Evolutionary conservation across 2,329 filamentous ascomycete genomes (phyloP).

Genomic region (Lasiodiplodia citricola): DNA sequence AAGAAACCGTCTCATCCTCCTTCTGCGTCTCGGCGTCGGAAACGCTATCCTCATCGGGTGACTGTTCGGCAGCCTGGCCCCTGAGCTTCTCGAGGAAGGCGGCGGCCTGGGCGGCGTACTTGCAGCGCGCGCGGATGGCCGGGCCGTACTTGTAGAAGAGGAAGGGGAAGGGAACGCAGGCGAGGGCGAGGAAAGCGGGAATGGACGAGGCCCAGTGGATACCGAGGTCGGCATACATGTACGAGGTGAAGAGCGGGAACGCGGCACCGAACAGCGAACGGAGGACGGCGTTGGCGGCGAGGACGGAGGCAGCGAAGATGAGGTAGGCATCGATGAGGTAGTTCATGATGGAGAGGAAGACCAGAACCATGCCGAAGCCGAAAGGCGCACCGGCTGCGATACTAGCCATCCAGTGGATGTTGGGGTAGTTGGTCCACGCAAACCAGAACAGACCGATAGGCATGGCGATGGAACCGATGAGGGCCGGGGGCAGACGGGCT

Average conservation of each 20-base stretch:
- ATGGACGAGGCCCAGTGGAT: constrained; percentile 30
- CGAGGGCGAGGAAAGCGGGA: constrained; percentile 30
- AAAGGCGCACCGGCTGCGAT: constrained; percentile 56
- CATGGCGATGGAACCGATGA: constrained; percentile 49
- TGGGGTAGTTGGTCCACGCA: constrained; percentile 65
- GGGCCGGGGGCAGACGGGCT: constrained; percentile 27
- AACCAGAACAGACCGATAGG: constrained; percentile 72
- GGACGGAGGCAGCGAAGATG: constrained; percentile 44
- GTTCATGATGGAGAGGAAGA: constrained; percentile 58
- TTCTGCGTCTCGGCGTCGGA: constrained; percentile 9
- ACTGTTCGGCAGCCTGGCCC: neutral
- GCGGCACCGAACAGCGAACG: constrained; percentile 53
- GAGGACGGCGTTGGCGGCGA: constrained; percentile 51
- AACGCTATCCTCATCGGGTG: constrained; percentile 34
- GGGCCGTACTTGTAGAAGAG: constrained; percentile 71
- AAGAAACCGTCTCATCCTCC: neutral
- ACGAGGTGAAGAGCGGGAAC: constrained; percentile 44
- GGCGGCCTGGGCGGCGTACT: constrained; percentile 67
- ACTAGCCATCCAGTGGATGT: constrained; percentile 61
- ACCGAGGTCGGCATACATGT: constrained; percentile 28
- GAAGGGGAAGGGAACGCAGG: constrained; percentile 54
- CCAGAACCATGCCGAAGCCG: constrained; percentile 46
- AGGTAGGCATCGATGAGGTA: constrained; percentile 71
- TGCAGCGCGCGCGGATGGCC: constrained; percentile 64
- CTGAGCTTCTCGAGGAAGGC: constrained; percentile 52